phyloP scores from a whole-genome alignment of 2,329 filamentous ascomycete genomes.

The Epicoccum sorghinum region DNA sequence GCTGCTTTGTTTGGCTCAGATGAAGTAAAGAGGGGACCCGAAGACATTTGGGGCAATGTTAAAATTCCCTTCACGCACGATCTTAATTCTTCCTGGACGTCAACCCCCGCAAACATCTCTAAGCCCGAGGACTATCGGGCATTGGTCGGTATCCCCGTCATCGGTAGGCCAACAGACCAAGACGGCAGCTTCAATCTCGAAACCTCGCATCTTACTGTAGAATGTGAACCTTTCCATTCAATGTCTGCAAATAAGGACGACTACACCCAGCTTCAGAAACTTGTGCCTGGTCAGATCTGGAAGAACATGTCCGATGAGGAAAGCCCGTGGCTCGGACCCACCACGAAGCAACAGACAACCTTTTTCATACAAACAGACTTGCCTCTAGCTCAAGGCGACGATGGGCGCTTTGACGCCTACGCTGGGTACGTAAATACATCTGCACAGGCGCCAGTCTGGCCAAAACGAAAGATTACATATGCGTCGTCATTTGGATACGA shows the following conservation, averaged over 20 bases:
- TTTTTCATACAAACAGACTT: background rate
- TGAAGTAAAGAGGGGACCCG: conserved; percentile 27
- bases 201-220: background rate
- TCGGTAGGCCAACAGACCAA: background rate
- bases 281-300: background rate
- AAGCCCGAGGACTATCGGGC: conserved; percentile 35
- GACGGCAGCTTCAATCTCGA: background rate
- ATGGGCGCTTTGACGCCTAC: background rate
- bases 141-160: conserved; percentile 36
- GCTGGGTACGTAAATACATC: background rate
- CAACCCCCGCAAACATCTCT: conserved; percentile 18
- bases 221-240: background rate
- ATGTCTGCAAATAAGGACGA: background rate
- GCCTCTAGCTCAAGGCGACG: background rate
- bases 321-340: background rate
- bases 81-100: background rate
- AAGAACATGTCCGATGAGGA: background rate
- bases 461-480: background rate
- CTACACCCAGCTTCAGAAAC: background rate
- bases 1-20: conserved; percentile 34
- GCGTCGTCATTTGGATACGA: background rate
- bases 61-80: conserved; percentile 32
- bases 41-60: conserved; percentile 45
- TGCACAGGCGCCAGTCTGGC: background rate
- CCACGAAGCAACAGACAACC: background rate